A percentile compares a stretch with the other conserved stretches of the same genome.
These are phyloP conservation scores for Pecoramyces ruminantium DNA, from an alignment of 192 early-diverging fungal species.

Conservation along the genomic window DNA sequence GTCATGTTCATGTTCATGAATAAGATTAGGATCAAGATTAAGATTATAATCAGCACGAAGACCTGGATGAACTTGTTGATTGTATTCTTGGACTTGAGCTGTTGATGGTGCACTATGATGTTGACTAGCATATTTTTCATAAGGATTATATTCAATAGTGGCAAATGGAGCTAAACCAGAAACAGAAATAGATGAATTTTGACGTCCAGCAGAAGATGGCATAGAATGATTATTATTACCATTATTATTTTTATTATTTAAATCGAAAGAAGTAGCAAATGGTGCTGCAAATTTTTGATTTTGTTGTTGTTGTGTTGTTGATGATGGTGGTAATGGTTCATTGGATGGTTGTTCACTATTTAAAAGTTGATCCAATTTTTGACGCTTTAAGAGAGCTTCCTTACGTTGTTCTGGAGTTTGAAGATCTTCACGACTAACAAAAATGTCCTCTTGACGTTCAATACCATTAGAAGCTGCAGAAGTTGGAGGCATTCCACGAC, in stretches of 20 bases:
- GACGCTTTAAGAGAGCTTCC: background rate
- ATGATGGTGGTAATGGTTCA: too few relatives aligned
- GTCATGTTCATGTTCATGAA: too few relatives aligned
- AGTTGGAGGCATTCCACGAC: too few relatives aligned
- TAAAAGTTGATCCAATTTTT: background rate
- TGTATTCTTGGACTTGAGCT: background rate
- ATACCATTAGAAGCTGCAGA: background rate
- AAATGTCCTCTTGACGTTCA: background rate
- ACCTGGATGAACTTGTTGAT: background rate
- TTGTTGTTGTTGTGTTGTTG: background rate
- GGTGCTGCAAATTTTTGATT: background rate
- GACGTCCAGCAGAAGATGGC: background rate
- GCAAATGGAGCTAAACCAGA: background rate
- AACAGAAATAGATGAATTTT: background rate
- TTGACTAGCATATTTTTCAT: background rate
- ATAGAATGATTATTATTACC: too few relatives aligned
- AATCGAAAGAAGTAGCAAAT: background rate
- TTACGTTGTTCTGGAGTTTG: background rate
- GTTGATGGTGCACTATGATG: background rate
- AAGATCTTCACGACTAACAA: background rate
- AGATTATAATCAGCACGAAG: background rate
- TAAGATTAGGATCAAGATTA: too few relatives aligned
- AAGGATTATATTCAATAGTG: background rate
- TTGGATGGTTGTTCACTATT: background rate
- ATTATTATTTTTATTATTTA: background rate